Percentiles rank a stretch among this genome's conserved stretches.
These are phyloP conservation scores for Coccomyxa sp. DNA, from an alignment of 139 green algal species.

Conservation along the genomic window DNA sequence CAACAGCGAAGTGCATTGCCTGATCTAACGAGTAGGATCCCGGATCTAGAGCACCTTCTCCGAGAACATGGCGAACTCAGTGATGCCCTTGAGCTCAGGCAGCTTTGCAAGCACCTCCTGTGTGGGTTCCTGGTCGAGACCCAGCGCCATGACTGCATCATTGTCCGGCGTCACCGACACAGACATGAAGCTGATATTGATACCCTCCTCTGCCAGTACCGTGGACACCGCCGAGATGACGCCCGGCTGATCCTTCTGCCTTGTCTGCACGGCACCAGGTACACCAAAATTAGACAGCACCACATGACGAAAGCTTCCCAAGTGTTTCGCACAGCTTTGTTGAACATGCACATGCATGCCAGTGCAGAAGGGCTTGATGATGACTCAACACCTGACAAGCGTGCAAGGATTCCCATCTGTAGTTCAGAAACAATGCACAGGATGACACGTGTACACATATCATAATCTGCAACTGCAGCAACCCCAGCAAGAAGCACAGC, in stretches of 20 bases:
- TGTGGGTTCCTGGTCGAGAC: slow-evolving; percentile 70
- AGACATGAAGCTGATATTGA: slow-evolving; percentile 98
- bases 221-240: slow-evolving; percentile 82
- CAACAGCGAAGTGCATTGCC: too few relatives aligned
- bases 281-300: neutral
- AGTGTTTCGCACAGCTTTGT: neutral
- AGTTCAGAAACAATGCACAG: too few relatives aligned
- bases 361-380: too few relatives aligned
- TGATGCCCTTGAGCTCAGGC: slow-evolving; percentile 30
- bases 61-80: slow-evolving; percentile 36
- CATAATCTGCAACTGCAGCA: too few relatives aligned
- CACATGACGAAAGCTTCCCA: neutral
- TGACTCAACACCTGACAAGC: too few relatives aligned
- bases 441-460: too few relatives aligned
- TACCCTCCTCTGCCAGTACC: slow-evolving; percentile 55
- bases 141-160: slow-evolving; percentile 92
- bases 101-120: slow-evolving; percentile 36
- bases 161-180: slow-evolving; percentile 42
- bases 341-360: too few relatives aligned
- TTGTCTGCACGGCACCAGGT: slow-evolving; percentile 33
- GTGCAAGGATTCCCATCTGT: too few relatives aligned
- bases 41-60: slow-evolving; percentile 2
- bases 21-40: too few relatives aligned
- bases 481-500: too few relatives aligned
- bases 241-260: slow-evolving; percentile 87